Percentiles rank a stretch among this genome's conserved stretches.
These are phyloP conservation scores for Candolleomyces eurysporus DNA, from an alignment of 768 basidiomycete genomes.

Conservation along the genomic window DNA sequence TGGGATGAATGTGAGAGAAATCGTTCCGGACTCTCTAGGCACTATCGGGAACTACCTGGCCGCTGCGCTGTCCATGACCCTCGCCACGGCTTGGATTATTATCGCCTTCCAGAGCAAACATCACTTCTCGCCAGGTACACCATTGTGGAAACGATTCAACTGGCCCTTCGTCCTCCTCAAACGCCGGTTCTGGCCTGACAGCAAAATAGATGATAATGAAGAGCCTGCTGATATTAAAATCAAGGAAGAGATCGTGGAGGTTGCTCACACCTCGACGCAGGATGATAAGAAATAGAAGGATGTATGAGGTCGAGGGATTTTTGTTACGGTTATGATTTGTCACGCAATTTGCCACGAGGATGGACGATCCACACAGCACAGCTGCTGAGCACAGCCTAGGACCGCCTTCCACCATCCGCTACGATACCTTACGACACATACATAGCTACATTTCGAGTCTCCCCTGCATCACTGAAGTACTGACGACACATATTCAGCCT, in stretches of 20 bases:
- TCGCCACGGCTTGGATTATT: constrained; percentile 54
- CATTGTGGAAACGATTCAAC: not conserved
- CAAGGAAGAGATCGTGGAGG: not conserved
- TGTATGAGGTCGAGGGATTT: not conserved
- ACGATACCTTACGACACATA: too few relatives aligned
- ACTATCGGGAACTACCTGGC: constrained; percentile 43
- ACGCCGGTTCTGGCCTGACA: not conserved
- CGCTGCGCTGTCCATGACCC: constrained; percentile 44
- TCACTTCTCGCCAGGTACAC: not conserved
- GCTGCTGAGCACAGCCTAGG: too few relatives aligned
- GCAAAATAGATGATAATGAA: not conserved
- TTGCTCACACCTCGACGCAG: not conserved
- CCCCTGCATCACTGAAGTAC: too few relatives aligned
- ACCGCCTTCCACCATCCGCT: too few relatives aligned
- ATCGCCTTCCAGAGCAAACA: constrained; percentile 44
- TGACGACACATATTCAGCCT: too few relatives aligned
- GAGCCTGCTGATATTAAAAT: not conserved
- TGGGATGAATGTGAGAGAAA: constrained; percentile 46
- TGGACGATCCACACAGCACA: too few relatives aligned
- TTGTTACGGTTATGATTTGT: not conserved
- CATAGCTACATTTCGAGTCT: too few relatives aligned
- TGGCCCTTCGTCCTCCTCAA: not conserved
- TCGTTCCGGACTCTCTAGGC: constrained; percentile 25
- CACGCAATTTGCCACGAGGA: too few relatives aligned
- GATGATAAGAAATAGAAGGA: not conserved